Evolutionary conservation across 2,329 filamentous ascomycete species (phyloP), one percentile per base, ranked within the genome.

Genomic region (Botryotinia narcissicola): DNA sequence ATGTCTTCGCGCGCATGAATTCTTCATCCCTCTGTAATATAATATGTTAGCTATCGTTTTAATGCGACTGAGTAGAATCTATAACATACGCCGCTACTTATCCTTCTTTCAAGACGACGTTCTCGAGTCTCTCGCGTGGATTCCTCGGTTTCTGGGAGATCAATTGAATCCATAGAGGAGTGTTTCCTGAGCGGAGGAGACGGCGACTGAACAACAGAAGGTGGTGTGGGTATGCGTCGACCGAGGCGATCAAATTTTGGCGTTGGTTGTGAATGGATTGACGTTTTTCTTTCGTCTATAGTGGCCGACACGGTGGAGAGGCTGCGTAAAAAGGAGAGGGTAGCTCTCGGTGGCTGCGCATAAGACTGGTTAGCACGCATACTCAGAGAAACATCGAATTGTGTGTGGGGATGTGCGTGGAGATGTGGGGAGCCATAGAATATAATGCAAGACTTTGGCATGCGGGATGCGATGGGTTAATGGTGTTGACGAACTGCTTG

Each of bases 401-500:
- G 32, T 18, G 20, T 35, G 57, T 64, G 59, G 44, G 18, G 44
- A 46, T 35, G 20, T 25, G n/a, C 29, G 67, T 44, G 44, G 48
- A 51, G 35, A 40, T 37, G 18, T 67, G 42, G 22, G 14, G 25
- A 35, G 51, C 51, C 29, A 44, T 32, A 64, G 48, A 64, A 48
- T 32, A n/a, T 18, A 37, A 51, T 22, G 25, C 25, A 37, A 44
- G 29, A 16, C 10, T n/a, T 62, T 62, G 20, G 40, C 57, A 18
- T 14, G 44, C 22, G 44, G 32, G 22, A 6, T 32, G 40, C 18
- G 20, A 18, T n/a, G 4, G 16, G 16, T 42, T n/a, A 8, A 29
- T 16, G 54, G 51, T 44, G 51, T 35, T 62, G 42, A 73, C 71
- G 9, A 44, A 73, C 71, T 40, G 71, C 66, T 70, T 73, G 64